Base-by-base conservation (phyloP, 2,329 filamentous ascomycete species). In the Elsinoe arachidis region DNA sequence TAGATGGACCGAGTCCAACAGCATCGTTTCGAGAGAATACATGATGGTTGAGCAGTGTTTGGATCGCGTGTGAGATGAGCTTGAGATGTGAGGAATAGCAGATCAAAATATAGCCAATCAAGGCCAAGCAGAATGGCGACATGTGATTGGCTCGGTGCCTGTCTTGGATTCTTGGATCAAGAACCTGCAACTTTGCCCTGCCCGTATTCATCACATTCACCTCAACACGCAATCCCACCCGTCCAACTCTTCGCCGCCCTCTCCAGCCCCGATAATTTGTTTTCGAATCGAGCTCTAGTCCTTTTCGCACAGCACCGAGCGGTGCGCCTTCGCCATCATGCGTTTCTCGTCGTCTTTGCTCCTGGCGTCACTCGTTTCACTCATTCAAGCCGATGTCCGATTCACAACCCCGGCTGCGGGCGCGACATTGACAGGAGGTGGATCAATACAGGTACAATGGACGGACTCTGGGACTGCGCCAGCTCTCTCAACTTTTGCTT, bases 351-450 rank as follows among this genome's bases (percentile, higher is more conserved):
- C 64, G 43, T 61, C 76, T 56, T 63, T 69, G 41, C 63, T 70
- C 52, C 58, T 72, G 37, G 64, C 71, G 19, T 63, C 72, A 26
- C 63, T 79, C 38, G 65, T 72, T 47, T 68, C 73, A n/a, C 64
- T 71, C 58, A 75, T 71, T 23, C 64, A 75, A 59, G 80, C 80
- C 56, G 78, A 79, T 63, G 72, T 83, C 61, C 67, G 77, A 56
- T 81, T 86, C 70, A 77, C 74, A 47, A 69, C 66, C 15, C 82
- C 83, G 5, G 69, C 72, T 30, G 74, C 78, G 19, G 82, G 80
- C 49, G 72, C 75, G 15, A 73, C 73, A 12, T 62, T 82, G 19
- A 68, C 75, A 47, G 76, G 73, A 14, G 80, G 78, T 46, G 72
- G 75, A 55, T 67, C 75, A 12, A 72, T 86, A 49, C 74, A 73